These are phyloP conservation scores for Phytopythium ostracodes DNA, from an alignment of 352 stramenopile genomes.

Conservation along the genomic window DNA sequence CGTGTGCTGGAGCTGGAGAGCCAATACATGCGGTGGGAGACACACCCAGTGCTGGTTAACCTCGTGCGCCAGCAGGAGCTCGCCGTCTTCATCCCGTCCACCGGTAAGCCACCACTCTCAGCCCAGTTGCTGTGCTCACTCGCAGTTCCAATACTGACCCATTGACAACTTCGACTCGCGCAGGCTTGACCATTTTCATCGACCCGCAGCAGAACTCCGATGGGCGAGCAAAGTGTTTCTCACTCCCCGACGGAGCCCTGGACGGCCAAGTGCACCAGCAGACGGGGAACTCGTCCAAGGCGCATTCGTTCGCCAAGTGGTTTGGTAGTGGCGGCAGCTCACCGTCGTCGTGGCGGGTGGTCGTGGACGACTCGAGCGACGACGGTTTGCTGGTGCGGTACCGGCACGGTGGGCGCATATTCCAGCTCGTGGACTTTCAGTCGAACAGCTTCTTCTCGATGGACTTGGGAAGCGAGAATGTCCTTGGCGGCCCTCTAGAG, in stretches of 20 bases:
- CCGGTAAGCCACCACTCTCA: constrained; percentile 16
- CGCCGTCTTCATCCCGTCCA: constrained; percentile 55
- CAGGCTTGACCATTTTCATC: constrained; percentile 46
- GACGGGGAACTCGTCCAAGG: constrained; percentile 12
- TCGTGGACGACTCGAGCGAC: constrained; percentile 20
- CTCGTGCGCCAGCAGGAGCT: constrained; percentile 37
- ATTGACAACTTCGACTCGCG: not conserved
- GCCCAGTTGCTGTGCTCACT: not conserved
- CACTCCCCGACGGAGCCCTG: constrained; percentile 48
- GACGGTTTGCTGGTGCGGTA: constrained; percentile 37
- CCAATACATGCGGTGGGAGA: constrained; percentile 65
- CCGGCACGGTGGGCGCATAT: constrained; percentile 42
- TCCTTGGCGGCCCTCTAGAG: constrained; percentile 7
- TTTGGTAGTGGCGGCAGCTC: constrained; percentile 20
- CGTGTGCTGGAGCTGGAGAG: constrained; percentile 58
- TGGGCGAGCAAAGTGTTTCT: constrained; percentile 44
- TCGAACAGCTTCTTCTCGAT: constrained; percentile 38
- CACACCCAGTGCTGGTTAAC: constrained; percentile 42
- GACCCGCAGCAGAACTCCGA: constrained; percentile 32
- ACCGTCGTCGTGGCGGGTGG: constrained; percentile 13
- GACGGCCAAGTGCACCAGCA: constrained; percentile 37
- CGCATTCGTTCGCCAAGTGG: constrained; percentile 48
- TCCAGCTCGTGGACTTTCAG: constrained; percentile 51
- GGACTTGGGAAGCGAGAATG: constrained; percentile 25
- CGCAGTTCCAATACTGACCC: not conserved